Conservation (phyloP, 2,329 filamentous ascomycete genomes). For the Fusarium falciforme region DNA sequence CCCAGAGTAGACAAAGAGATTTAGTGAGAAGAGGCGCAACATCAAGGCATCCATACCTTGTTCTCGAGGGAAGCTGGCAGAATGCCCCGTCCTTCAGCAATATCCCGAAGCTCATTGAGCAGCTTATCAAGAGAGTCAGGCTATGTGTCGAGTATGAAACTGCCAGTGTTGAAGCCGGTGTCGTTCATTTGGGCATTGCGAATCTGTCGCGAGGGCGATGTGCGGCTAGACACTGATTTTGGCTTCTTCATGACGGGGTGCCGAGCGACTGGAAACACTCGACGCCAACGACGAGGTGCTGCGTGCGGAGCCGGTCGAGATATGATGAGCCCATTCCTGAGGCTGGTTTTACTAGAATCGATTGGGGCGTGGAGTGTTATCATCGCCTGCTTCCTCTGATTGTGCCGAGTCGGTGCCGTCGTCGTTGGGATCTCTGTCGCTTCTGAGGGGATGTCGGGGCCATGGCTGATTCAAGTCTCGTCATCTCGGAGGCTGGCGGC, state of each 20-base stretch:
- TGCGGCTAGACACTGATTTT: conserved; percentile 5
- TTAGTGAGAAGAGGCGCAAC: no score
- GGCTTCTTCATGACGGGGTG: background rate
- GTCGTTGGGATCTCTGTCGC: conserved; percentile 2
- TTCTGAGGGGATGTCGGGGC: background rate
- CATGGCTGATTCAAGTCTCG: background rate
- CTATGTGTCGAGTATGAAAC: no score
- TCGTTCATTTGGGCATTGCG: no score
- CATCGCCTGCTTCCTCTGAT: conserved; percentile 3
- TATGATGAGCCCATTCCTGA: background rate
- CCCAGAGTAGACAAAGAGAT: no score
- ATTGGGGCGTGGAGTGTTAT: conserved; percentile 2
- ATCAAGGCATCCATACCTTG: no score
- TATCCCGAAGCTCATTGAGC: no score
- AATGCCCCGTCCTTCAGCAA: no score
- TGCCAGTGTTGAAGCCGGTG: no score
- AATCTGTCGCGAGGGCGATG: conserved; percentile 12
- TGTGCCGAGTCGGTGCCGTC: background rate
- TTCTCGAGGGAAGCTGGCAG: no score
- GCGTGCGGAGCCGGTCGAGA: background rate
- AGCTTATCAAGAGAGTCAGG: no score
- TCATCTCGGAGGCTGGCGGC: background rate
- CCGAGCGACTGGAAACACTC: background rate
- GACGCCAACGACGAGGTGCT: background rate
- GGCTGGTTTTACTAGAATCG: background rate